Percentiles rank a stretch among this genome's conserved stretches.
Evolutionary conservation across 208 protist species (phyloP).

Genomic region (Wallacemonas rigidus): DNA sequence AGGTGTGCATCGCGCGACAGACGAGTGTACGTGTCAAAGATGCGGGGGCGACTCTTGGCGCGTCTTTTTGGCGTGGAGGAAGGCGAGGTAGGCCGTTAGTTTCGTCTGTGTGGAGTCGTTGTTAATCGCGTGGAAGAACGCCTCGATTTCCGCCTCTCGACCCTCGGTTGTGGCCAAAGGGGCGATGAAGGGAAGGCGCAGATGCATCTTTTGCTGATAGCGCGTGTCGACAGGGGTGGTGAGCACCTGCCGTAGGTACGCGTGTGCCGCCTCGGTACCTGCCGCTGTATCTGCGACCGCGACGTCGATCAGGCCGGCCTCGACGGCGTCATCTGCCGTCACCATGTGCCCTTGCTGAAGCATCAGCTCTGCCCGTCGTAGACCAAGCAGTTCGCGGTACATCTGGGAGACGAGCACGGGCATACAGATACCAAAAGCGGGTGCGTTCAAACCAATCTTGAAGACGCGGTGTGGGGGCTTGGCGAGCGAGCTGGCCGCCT

Average conservation of each 20-base stretch:
- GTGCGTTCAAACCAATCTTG: constrained; percentile 43
- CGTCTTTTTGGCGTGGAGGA: background rate
- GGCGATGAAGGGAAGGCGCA: constrained; percentile 12
- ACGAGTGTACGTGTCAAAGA: background rate
- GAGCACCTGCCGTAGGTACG: constrained; percentile 21
- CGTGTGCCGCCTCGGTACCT: constrained; percentile 27
- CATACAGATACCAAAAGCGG: constrained; percentile 41
- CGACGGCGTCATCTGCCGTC: constrained; percentile 29
- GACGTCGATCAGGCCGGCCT: constrained; percentile 47
- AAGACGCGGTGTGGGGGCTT: background rate
- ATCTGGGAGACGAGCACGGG: constrained; percentile 35
- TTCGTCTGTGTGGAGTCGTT: constrained; percentile 4
- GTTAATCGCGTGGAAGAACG: constrained; percentile 5
- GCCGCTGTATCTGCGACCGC: constrained; percentile 33
- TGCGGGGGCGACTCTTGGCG: background rate
- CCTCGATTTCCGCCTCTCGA: constrained; percentile 10
- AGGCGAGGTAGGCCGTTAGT: constrained; percentile 6
- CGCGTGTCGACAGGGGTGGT: constrained; percentile 20
- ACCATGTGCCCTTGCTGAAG: constrained; percentile 37
- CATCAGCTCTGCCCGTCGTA: constrained; percentile 34
- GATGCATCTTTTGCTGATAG: constrained; percentile 21
- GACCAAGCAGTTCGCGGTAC: constrained; percentile 35
- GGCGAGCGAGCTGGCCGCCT: too few species aligned
- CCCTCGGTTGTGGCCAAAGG: constrained; percentile 5
- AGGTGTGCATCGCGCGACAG: background rate